A percentile compares a stretch with the other conserved stretches of the same genome.
Conservation (phyloP, 768 basidiomycete genomes). For the Suillus spraguei region DNA sequence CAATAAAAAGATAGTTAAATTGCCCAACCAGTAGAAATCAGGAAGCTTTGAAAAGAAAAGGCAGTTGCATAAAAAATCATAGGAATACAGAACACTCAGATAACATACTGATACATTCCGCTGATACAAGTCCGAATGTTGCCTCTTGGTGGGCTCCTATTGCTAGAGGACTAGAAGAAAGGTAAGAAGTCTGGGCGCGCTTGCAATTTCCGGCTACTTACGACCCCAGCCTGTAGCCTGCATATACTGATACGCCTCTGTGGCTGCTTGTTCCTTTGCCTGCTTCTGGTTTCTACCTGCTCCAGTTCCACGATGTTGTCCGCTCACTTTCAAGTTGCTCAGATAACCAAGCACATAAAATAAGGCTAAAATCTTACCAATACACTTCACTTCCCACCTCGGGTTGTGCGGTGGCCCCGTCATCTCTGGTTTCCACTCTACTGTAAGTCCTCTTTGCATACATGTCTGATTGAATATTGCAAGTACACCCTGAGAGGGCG, state of each 20-base stretch:
- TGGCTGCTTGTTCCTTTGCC: slow-evolving; percentile 73
- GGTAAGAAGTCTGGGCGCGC: background rate
- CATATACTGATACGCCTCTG: slow-evolving; percentile 53
- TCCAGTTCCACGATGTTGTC: slow-evolving; percentile 49
- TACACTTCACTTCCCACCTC: slow-evolving; percentile 57
- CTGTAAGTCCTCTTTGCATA: slow-evolving; percentile 42
- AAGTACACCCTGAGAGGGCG: slow-evolving; percentile 39
- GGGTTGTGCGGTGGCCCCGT: slow-evolving; percentile 57
- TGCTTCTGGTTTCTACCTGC: slow-evolving; percentile 59
- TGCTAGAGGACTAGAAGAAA: slow-evolving; percentile 3
- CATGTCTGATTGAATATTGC: slow-evolving; percentile 58
- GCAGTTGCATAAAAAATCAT: background rate
- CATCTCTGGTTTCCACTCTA: slow-evolving; percentile 51
- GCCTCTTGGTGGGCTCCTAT: background rate
- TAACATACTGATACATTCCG: slow-evolving; percentile 8
- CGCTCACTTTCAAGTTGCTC: slow-evolving; percentile 46
- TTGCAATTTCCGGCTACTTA: slow-evolving; percentile 10
- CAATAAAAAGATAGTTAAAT: background rate
- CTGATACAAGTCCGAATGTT: too few species aligned
- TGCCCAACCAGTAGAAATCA: background rate
- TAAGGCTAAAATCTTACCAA: slow-evolving; percentile 41
- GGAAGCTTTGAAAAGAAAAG: background rate
- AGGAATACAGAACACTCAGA: slow-evolving; percentile 1
- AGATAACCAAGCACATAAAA: slow-evolving; percentile 4
- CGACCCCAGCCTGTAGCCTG: slow-evolving; percentile 46